Evolutionary conservation across 2,329 filamentous ascomycete species (phyloP).

Genomic region (Phialemoniopsis sp.): DNA sequence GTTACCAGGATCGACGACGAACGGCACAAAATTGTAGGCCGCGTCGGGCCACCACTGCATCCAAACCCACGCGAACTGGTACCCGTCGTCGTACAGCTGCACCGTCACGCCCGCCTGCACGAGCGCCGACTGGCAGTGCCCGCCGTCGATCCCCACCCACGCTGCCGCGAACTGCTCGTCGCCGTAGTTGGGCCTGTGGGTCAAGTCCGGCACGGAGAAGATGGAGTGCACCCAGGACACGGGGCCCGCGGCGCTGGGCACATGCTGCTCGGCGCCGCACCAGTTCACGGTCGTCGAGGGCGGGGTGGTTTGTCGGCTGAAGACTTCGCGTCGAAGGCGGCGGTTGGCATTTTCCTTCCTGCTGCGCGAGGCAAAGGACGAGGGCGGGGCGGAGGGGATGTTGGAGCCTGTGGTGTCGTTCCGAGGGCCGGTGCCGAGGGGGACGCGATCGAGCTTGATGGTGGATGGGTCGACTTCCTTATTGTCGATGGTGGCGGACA

Average conservation of each 20-base stretch:
- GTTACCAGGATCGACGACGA: constrained; percentile 20
- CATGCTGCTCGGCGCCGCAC: constrained; percentile 19
- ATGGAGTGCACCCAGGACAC: constrained; percentile 15
- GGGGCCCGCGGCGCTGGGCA: constrained; percentile 6
- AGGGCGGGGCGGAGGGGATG: too few species aligned
- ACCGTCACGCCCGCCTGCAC: constrained; percentile 22
- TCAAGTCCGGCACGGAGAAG: constrained; percentile 19
- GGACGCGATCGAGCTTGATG: too few species aligned
- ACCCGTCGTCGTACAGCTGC: constrained; percentile 2
- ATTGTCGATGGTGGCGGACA: too few species aligned
- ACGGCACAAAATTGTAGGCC: constrained; percentile 17
- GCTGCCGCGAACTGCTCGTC: constrained; percentile 19
- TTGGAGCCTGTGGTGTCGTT: too few species aligned
- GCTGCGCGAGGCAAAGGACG: too few species aligned
- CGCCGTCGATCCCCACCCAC: constrained; percentile 25
- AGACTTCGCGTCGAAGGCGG: too few species aligned
- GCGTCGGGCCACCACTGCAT: constrained; percentile 24
- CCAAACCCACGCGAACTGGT: constrained; percentile 15
- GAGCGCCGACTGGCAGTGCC: constrained; percentile 16
- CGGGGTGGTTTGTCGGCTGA: too few species aligned
- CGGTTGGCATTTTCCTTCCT: too few species aligned
- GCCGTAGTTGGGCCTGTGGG: constrained; percentile 8
- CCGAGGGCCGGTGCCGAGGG: too few species aligned
- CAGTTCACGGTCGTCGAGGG: constrained; percentile 9
- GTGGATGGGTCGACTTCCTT: too few species aligned